Evolutionary conservation across 768 basidiomycete genomes (phyloP), one percentile per base, ranked within the genome.

Genomic region (Pleurotus platypus): DNA sequence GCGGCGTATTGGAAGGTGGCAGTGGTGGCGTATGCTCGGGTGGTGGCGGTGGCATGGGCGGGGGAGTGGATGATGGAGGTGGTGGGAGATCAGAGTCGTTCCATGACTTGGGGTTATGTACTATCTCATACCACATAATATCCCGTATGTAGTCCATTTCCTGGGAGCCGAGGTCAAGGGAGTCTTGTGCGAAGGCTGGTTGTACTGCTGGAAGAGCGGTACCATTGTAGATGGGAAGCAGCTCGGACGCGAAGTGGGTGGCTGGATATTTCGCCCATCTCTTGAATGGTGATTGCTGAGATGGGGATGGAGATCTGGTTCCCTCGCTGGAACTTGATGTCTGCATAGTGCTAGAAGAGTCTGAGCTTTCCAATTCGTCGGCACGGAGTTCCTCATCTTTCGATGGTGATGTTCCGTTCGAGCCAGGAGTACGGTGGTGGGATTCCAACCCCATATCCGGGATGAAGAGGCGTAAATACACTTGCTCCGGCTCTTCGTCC

Each of bases 221-320:
- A 38, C 79, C 78, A 8, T 66, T 74, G 64, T 84, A 87, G 1
- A 81, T 53, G 4, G 82, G 81, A 13, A 90, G 80, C 26, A 75
- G 74, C 40, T 75, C 69, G 37, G 76, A 84, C 3, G 80, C 79
- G 63, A 90, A 90, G 58, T 83, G 77, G 8, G 77, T 77, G 38
- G 73, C 66, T 3, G 87, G 84, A 62, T 86, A 90, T 37, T 58
- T 65, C 9, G 85, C 89, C 89, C 89, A 90, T 53, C 87, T 66
- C 11, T 57, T 58, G 30, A 56, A 18, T 38, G 13, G 57, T 12
- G 30, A 47, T 37, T 55, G 40, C 12, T 35, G 57, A 5, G 47
- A 30, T 22, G 48, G 57, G 40, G 22, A 7, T 30, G 30, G 30
- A 35, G 30, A 46, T 40, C 11, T 42, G 56, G 15, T 18, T 49